Evolutionary conservation across 129 eudicot genomes (phyloP), one percentile per base, ranked within the genome.

Genomic region (Lactuca sativa): DNA sequence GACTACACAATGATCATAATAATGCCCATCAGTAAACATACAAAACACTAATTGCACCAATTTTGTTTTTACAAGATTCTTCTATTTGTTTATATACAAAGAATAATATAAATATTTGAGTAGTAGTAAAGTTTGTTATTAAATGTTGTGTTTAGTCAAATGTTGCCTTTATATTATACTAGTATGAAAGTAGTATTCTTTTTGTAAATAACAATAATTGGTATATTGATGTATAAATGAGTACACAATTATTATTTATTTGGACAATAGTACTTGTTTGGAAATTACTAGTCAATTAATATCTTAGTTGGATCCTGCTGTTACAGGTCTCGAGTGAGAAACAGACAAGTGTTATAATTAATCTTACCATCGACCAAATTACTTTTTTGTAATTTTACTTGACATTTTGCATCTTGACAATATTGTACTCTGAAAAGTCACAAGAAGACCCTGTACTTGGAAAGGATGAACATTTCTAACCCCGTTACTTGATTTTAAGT

Each of bases 231-330:
- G 58, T 53, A 53, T 53, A n/a, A 53, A 53, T 51, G 8, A 48
- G 53, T 49, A 21, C 58, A 66, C 58, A 49, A 48, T 48, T 66
- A 66, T 66, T 64, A 14, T 48, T 48, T 49, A 1, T 66, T 48
- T 13, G 58, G 30, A 14, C 51, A 66, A 48, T 25, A 21, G 71
- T 66, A 64, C 69, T 21, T 32, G 8, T 33, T 36, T 61, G 18
- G 32, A 47, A 47, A 47, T 47, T 47, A 47, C 15, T 47, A 31
- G 25, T 5, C 52, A 66, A 66, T 66, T 7, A 66, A 48, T 66
- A 41, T 3, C 9, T 53, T 53, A 53, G 58, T 53, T 53, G 30
- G 58, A 53, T 14, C 58, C 6, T 53, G 58, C 9, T 53, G 58
- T 53, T 15, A 53, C 15, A 53, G 16, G 58, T 53, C 25, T 53